Evolutionary conservation across 1,284 basidiomycete genomes (phyloP).

Genomic region (Rugosomyces carneus): DNA sequence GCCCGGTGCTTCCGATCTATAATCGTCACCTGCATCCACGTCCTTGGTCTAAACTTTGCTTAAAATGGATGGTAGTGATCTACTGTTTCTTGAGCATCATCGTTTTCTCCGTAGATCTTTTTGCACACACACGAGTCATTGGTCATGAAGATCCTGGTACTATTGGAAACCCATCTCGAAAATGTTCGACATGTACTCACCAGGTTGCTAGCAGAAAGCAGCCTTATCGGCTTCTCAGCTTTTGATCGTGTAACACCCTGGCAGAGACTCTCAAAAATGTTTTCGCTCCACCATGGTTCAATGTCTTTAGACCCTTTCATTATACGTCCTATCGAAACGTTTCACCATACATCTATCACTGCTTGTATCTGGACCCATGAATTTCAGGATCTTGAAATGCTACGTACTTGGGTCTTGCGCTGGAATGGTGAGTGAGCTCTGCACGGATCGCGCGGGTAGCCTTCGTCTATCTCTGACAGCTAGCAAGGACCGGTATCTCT

Average conservation of each 20-base stretch:
- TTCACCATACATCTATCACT: constrained; percentile 25
- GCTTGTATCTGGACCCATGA: constrained; percentile 48
- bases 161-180: not conserved
- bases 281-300: constrained; percentile 18
- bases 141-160: not conserved
- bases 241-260: constrained; percentile 18
- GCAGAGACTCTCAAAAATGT: constrained; percentile 24
- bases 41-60: constrained; percentile 23
- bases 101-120: constrained; percentile 31
- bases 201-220: constrained; percentile 17
- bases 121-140: constrained; percentile 19
- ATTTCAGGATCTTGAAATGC: constrained; percentile 27
- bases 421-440: constrained; percentile 41
- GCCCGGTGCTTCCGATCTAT: not conserved
- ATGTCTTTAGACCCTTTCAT: constrained; percentile 19
- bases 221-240: constrained; percentile 14
- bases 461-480: not conserved
- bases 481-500: constrained; percentile 50
- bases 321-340: constrained; percentile 15
- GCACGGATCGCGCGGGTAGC: not conserved
- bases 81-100: constrained; percentile 38
- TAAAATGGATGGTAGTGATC: constrained; percentile 28
- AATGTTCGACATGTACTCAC: constrained; percentile 4
- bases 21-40: constrained; percentile 14
- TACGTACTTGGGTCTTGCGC: constrained; percentile 31